Evolutionary conservation across 1,284 basidiomycete species (phyloP), one percentile per base, ranked within the genome.

Genomic region (Amylostereum areolatum): DNA sequence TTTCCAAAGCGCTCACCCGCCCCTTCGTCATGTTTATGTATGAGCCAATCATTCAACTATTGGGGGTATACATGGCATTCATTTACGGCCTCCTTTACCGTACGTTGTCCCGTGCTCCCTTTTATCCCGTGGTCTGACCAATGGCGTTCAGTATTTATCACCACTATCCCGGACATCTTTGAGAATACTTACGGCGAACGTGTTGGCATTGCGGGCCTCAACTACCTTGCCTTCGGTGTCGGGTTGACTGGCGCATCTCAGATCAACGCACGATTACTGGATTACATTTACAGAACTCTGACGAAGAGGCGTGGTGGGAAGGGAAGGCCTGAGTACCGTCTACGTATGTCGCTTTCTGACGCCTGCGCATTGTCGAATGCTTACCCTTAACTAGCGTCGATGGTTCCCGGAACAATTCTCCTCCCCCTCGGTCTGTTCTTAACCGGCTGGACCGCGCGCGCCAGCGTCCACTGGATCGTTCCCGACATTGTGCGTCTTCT

Each of bases 401-500:
- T 89, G 73, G 58, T 87, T 25, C 72, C 79, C 0, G 81, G 80
- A 0, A 73, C 75, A 0, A 52, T 81, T 2, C 9, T 79, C 2
- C 68, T 85, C 5, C 78, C 81, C 0, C 63, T 76, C 0, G 87
- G 86, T 0, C 62, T 88, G 6, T 62, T 89, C 24, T 64, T 88
- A 9, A 65, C 77, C 1, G 86, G 87, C 10, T 90, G 86, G 86
- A 71, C 77, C 0, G 80, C 79, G 4, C 59, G 83, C 46, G 62
- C 71, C 1, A 62, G 66, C 27, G 59, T 77, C 0, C 79, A 79
- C 52, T 90, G 86, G 86, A 80, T 88, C 50, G 80, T 66, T 0
- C 76, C 81, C 0, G 83, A 87, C 55, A 72, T 86, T 39, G 82
- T 83, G 53, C 57, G 77, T 63, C n/a, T 37, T 27, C 18, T 37